Conservation (phyloP, 2,329 filamentous ascomycete species). For the Epichloe aotearoae region DNA sequence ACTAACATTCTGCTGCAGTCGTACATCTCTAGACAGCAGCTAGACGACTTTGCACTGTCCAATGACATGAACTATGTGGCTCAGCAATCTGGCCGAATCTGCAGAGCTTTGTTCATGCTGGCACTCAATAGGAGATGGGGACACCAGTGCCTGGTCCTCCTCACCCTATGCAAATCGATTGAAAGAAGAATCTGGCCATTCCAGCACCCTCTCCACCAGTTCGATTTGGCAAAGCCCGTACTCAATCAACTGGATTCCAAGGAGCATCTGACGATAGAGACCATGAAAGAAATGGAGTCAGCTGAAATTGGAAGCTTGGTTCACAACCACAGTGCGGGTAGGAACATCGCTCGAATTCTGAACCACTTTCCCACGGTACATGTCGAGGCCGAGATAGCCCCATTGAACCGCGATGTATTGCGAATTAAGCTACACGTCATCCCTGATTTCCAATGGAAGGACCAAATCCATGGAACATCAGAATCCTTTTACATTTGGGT, state of each 20-base stretch:
- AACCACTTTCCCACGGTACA: conserved; percentile 86
- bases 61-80: conserved; percentile 93
- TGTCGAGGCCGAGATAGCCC: conserved; percentile 88
- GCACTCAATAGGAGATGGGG: conserved; percentile 92
- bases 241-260: conserved; percentile 78
- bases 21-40: conserved; percentile 75
- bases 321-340: conserved; percentile 80
- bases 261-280: conserved; percentile 61
- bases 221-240: conserved; percentile 75
- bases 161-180: conserved; percentile 92
- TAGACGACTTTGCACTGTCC: conserved; percentile 85
- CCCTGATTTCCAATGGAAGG: conserved; percentile 90
- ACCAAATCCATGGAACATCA: conserved; percentile 81
- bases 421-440: conserved; percentile 78
- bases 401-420: conserved; percentile 85
- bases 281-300: conserved; percentile 82
- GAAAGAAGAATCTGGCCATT: conserved; percentile 94
- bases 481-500: conserved; percentile 99
- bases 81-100: conserved; percentile 90
- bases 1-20: conserved; percentile 92
- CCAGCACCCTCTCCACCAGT: conserved; percentile 89
- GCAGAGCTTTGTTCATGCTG: conserved; percentile 92
- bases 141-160: conserved; percentile 79
- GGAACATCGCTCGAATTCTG: conserved; percentile 65
- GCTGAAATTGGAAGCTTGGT: conserved; percentile 84